phyloP scores from a whole-genome alignment of 148 eudicot genomes.

The Rhododendron griersonianum region DNA sequence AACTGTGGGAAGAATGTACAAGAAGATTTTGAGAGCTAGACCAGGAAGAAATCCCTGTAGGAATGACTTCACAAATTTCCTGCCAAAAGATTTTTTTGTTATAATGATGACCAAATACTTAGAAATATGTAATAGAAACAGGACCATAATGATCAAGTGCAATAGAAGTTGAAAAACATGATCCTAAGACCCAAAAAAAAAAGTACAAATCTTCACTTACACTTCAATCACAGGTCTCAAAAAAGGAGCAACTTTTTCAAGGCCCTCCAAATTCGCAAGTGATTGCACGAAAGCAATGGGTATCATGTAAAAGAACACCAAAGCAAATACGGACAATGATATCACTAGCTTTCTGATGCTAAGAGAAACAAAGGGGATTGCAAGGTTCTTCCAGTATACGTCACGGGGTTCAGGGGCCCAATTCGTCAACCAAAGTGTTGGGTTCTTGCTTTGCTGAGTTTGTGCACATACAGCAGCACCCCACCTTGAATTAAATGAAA shows the following conservation, averaged over 20 bases:
- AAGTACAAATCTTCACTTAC: conserved; percentile 34
- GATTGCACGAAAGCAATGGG: conserved; percentile 98
- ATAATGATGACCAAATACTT: neutral
- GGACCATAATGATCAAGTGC: neutral
- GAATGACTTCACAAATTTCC: conserved; percentile 82
- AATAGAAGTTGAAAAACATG: neutral
- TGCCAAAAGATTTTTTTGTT: conserved; percentile 22
- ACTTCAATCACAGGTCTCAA: conserved; percentile 68
- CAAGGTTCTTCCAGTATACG: conserved; percentile 81
- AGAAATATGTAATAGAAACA: neutral
- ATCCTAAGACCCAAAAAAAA: neutral
- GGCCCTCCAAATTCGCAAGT: conserved; percentile 92
- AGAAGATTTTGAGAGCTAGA: conserved; percentile 81
- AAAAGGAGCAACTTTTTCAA: conserved; percentile 84
- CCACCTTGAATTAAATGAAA: conserved; percentile 93
- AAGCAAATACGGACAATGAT: conserved; percentile 56
- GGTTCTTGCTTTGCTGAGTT: conserved; percentile 86
- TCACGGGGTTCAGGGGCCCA: conserved; percentile 99
- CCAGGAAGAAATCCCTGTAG: conserved; percentile 99
- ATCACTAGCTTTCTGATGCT: conserved; percentile 71
- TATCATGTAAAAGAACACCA: conserved; percentile 94
- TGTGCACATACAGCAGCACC: conserved; percentile 98
- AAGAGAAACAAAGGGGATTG: conserved; percentile 82
- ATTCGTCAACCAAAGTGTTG: conserved; percentile 77
- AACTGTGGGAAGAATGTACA: conserved; percentile 71